phyloP scores from a whole-genome alignment of 1,284 basidiomycete species.

The Ceratobasidium sp. region DNA sequence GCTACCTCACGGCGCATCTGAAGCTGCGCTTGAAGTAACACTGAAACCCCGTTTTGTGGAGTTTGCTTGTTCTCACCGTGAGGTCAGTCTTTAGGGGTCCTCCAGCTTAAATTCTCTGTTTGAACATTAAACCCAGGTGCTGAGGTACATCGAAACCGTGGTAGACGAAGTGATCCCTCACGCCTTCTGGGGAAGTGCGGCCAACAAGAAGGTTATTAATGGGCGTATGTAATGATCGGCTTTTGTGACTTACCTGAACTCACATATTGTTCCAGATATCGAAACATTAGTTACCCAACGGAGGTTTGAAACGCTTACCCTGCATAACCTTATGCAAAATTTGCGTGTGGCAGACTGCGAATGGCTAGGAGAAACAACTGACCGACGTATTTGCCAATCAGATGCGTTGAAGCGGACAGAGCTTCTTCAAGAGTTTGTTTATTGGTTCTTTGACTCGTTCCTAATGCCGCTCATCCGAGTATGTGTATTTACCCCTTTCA shows the following conservation, averaged over 20 bases:
- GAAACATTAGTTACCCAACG: conserved; percentile 76
- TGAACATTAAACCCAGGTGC: background rate
- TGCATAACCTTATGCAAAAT: conserved; percentile 85
- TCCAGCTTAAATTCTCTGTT: background rate
- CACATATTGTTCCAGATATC: conserved; percentile 63
- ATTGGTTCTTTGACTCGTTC: conserved; percentile 93
- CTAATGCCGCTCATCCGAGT: conserved; percentile 84
- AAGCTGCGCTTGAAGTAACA: conserved; percentile 60
- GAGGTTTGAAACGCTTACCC: conserved; percentile 80
- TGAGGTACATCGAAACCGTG: conserved; percentile 71
- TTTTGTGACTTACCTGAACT: background rate
- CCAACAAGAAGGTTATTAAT: conserved; percentile 73
- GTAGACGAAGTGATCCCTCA: conserved; percentile 79
- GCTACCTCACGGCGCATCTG: conserved; percentile 57
- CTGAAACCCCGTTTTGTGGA: conserved; percentile 82
- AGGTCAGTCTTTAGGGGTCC: conserved; percentile 59
- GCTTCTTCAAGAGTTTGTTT: conserved; percentile 84
- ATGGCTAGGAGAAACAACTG: conserved; percentile 66
- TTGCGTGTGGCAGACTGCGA: conserved; percentile 80
- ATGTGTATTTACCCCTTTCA: conserved; percentile 46
- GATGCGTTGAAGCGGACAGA: conserved; percentile 80
- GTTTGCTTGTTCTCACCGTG: conserved; percentile 70
- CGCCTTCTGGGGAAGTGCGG: conserved; percentile 78
- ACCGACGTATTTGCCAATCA: conserved; percentile 61
- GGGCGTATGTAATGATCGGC: conserved; percentile 63